phyloP scores from a whole-genome alignment of 495 filamentous ascomycete genomes.

The Neurospora terricola region DNA sequence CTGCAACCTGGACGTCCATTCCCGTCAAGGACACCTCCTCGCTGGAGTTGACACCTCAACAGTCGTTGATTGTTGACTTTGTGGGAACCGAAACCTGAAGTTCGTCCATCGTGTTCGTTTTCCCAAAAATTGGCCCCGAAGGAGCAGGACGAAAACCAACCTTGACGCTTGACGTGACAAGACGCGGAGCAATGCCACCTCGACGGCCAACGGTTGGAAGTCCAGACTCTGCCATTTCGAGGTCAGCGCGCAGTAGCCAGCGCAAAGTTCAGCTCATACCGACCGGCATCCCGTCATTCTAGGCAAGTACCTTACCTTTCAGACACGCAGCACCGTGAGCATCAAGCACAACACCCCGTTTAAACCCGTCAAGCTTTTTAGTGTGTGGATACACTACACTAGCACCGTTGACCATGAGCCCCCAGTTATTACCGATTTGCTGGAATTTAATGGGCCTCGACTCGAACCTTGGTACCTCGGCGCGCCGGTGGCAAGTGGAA shows the following conservation, averaged over 20 bases:
- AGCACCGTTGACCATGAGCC: background rate
- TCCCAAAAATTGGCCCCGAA: background rate
- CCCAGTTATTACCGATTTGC: background rate
- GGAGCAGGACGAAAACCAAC: background rate
- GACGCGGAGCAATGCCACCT: background rate
- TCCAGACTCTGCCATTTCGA: background rate
- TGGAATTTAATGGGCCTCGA: background rate
- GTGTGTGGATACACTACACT: background rate
- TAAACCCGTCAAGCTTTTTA: background rate
- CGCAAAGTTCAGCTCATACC: background rate
- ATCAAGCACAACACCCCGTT: background rate
- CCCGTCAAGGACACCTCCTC: background rate
- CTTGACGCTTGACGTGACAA: background rate
- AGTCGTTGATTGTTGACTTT: background rate
- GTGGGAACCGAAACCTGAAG: background rate
- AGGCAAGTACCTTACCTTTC: background rate
- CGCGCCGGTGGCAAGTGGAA: background rate
- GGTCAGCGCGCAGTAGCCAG: background rate
- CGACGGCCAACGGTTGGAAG: background rate
- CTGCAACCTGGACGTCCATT: background rate
- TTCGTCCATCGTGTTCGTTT: background rate
- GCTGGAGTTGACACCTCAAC: background rate
- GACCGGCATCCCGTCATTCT: background rate
- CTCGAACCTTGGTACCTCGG: background rate
- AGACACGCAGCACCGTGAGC: background rate